Percentiles rank a stretch among this genome's conserved stretches.
Evolutionary conservation across 495 filamentous ascomycete species (phyloP).

Genomic region (Antarctomyces pellizariae): DNA sequence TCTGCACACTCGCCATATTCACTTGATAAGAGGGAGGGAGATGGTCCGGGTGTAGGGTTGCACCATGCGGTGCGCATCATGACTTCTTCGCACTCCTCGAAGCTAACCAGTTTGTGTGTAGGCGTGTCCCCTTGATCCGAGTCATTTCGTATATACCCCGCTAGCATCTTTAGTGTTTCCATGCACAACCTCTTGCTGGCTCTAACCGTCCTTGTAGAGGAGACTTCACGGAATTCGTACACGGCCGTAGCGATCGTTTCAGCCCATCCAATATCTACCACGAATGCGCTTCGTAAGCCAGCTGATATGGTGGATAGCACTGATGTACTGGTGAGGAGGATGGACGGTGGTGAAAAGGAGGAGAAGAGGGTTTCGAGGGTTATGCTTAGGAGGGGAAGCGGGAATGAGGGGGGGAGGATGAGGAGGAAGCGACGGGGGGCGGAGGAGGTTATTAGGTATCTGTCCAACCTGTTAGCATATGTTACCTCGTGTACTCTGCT

Average conservation of each 20-base stretch:
- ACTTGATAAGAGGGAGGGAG: slow-evolving; percentile 8
- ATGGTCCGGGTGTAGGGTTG: no score
- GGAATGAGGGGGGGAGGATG: slow-evolving; percentile 51
- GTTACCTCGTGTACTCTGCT: background rate
- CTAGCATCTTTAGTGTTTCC: slow-evolving; percentile 43
- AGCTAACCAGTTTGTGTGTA: slow-evolving; percentile 20
- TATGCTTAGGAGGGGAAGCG: slow-evolving; percentile 53
- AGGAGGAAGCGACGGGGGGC: slow-evolving; percentile 47
- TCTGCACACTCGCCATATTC: slow-evolving; percentile 6
- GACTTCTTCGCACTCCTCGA: slow-evolving; percentile 62
- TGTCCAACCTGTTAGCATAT: slow-evolving; percentile 11
- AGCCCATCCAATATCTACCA: slow-evolving; percentile 80
- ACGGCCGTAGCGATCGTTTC: slow-evolving; percentile 64
- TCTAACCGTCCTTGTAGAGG: slow-evolving; percentile 38
- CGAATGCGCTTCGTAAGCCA: slow-evolving; percentile 54
- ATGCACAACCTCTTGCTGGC: slow-evolving; percentile 45
- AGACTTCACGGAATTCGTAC: slow-evolving; percentile 72
- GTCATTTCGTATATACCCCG: slow-evolving; percentile 11
- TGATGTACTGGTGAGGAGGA: slow-evolving; percentile 56
- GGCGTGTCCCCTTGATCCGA: slow-evolving; percentile 6
- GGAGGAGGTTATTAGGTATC: slow-evolving; percentile 55
- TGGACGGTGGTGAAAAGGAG: slow-evolving; percentile 55
- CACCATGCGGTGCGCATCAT: slow-evolving; percentile 58
- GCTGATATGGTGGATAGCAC: slow-evolving; percentile 50
- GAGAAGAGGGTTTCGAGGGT: slow-evolving; percentile 53